Evolutionary conservation across 768 basidiomycete species (phyloP).

Genomic region (Serendipita sp.): DNA sequence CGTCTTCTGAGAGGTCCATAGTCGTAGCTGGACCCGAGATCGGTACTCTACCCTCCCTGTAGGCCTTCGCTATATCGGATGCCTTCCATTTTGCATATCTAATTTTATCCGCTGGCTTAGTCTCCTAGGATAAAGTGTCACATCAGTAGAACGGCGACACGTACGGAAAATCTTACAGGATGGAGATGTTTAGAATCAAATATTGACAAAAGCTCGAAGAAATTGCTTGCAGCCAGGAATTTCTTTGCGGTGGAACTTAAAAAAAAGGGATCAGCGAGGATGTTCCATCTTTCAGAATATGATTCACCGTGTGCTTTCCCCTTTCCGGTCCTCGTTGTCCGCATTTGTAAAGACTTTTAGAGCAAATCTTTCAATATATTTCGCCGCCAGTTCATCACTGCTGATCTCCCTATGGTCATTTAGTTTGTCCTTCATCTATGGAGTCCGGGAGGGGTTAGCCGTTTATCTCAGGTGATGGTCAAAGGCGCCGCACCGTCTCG

Average conservation of each 20-base stretch:
- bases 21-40: constrained; percentile 41
- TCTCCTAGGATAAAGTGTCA: not conserved
- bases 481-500: constrained; percentile 34
- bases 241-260: constrained; percentile 77
- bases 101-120: constrained; percentile 70
- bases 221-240: constrained; percentile 88
- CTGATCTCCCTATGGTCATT: constrained; percentile 65
- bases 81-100: constrained; percentile 97
- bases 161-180: constrained; percentile 13
- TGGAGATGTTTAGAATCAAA: constrained; percentile 35
- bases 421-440: constrained; percentile 55
- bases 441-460: not conserved
- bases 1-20: not conserved
- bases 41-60: constrained; percentile 83
- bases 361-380: constrained; percentile 92
- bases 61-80: constrained; percentile 82
- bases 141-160: not conserved
- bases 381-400: constrained; percentile 64
- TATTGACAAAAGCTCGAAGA: constrained; percentile 72
- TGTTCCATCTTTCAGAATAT: not conserved
- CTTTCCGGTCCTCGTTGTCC: constrained; percentile 80
- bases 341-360: constrained; percentile 74
- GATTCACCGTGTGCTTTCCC: constrained; percentile 54
- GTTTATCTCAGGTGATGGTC: constrained; percentile 2
- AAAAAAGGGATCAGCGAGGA: not conserved